Evolutionary conservation across 1,139 yeast species (phyloP), one percentile per base, ranked within the genome.

Genomic region (Dujonia santamariae): DNA sequence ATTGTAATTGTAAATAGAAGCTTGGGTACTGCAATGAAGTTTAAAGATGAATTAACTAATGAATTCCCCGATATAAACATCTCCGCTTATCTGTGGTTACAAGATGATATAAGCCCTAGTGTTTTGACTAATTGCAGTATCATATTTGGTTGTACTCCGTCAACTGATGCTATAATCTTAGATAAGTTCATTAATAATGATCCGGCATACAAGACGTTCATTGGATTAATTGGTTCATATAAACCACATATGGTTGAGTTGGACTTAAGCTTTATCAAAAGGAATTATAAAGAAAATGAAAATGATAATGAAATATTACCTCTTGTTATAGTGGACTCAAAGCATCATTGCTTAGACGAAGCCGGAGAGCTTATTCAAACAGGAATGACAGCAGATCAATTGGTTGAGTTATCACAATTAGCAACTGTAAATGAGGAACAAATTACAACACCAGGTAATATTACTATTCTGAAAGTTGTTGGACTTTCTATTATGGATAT

Each of bases 231-330:
- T 45, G 88, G 88, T 1, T 76, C 84, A 12, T 81, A 80, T 50
- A 78, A 79, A 49, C 85, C 85, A 3, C 72, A 74, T 40, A 80
- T 81, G 87, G 65, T 66, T 31, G 88, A 80, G 51, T 70, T 79
- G 35, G 85, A 79, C 38, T 60, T 67, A 19, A 60, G 52, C 1
- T 54, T 73, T 21, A 56, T 79, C 4, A 42, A 51, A 2, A 38
- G 51, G 15, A 61, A 66, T 7, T 48, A 59, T 38, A 43, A 50
- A 25, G 41, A 39, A 1, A 43, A 42, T 4, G 23, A 16, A 25
- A 43, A 50, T 24, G 41, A 39, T 2, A 43, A 42, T 4, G 23
- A 16, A 25, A 4, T 6, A 4, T 19, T 15, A n/a, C 34, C 27
- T 5, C 64, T 64, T 36, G 64, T 80, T 19, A 54, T 80, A 5